Evolutionary conservation across 345 rosid genomes (phyloP), one percentile per base, ranked within the genome.

Genomic region (Brassica rapa): DNA sequence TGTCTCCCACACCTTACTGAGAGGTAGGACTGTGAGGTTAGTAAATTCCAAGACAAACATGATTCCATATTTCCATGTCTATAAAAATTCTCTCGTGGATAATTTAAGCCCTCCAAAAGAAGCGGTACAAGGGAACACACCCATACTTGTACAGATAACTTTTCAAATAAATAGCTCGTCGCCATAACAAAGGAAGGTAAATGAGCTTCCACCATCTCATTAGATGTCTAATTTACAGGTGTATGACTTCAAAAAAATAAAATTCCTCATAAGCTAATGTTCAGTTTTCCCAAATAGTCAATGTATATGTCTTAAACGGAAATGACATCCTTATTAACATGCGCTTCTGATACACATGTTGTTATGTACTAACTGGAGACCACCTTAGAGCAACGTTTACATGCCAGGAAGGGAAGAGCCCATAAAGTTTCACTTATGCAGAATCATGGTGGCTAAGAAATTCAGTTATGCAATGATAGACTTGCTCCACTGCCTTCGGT

Each of bases 401-500:
- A 35, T 35, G 39, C 39, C 8, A 8, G 8, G 39, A 35, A 35
- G 9, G 8, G 25, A 60, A 73, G 59, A 16, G 0, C 74, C 43
- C 73, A 16, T 7, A 59, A 66, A 43, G 63, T 72, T 72, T 46
- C 68, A 68, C 65, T 81, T 82, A 77, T 69, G 78, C 51, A 21
- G 70, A 78, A 77, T 94, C 98, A 59, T 87, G 69, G 35, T 56
- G 67, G 82, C 81, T 70, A 56, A 92, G 93, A 79, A 91, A 94
- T 73, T 92, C 80, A 23, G 89, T 68, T 84, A 91, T 86, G 73
- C 86, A 88, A 19, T 98, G 97, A 83, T 91, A 94, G 56, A 94
- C 81, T 86, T 92, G 95, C 83, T 92, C 89, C 89, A 85, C 86
- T 0, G 97, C 98, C 98, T 94, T 91, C 80, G 77, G 41, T 70